Evolutionary conservation across 176 grass and related monocot species (phyloP).

Genomic region (Carex parvula): DNA sequence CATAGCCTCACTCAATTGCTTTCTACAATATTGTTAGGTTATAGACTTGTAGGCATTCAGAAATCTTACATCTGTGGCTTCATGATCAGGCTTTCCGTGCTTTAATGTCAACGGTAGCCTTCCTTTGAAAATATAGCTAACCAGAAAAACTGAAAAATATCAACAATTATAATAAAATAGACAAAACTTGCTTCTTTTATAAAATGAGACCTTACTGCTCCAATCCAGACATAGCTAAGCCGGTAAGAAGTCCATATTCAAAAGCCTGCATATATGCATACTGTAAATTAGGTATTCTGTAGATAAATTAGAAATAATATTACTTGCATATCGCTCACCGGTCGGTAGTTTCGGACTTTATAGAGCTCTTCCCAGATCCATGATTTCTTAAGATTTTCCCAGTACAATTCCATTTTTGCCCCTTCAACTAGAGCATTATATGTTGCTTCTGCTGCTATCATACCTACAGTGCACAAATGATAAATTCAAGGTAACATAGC

Average conservation of each 20-base stretch:
- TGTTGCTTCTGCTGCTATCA: constrained; percentile 79
- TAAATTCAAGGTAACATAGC: neutral
- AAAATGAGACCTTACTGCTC: constrained; percentile 54
- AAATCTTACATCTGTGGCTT: constrained; percentile 78
- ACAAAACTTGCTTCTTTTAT: neutral
- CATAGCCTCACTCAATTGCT: too few relatives aligned
- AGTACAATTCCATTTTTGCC: constrained; percentile 79
- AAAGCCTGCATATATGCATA: constrained; percentile 59
- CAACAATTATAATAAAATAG: constrained; percentile 21
- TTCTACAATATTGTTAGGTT: neutral
- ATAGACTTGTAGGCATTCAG: constrained; percentile 14
- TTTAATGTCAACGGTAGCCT: constrained; percentile 77
- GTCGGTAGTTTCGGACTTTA: constrained; percentile 84
- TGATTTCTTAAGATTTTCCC: constrained; percentile 82
- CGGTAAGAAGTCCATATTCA: constrained; percentile 78
- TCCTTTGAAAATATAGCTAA: constrained; percentile 88
- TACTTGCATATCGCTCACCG: constrained; percentile 44
- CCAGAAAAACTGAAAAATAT: constrained; percentile 20
- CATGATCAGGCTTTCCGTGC: constrained; percentile 84
- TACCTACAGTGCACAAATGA: constrained; percentile 50
- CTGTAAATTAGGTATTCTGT: constrained; percentile 2
- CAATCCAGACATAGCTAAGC: constrained; percentile 86
- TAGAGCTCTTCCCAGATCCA: constrained; percentile 98
- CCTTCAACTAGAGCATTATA: constrained; percentile 69
- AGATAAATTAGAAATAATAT: neutral